Evolutionary conservation across 805 yeast genomes (phyloP), one percentile per base, ranked within the genome.

Genomic region (Candida ponderosae): DNA sequence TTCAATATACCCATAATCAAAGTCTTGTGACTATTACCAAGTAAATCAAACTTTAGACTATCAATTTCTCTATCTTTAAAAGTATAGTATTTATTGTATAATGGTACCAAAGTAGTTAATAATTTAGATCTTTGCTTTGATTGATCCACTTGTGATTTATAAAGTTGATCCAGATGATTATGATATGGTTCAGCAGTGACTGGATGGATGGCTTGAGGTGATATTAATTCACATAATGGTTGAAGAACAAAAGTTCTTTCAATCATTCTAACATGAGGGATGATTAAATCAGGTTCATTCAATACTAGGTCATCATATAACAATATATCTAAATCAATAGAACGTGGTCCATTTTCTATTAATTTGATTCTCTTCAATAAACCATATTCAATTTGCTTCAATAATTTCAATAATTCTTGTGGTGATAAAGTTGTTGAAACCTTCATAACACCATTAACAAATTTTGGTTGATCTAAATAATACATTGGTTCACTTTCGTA

Each of bases 401-500:
- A 59, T 8, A 68, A 59, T 17, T 56, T 54, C 24, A 93, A 62
- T 14, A 93, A 61, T 1, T 75, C 79, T 26, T 68, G 65, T 2
- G 99, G 97, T 4, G 65, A 45, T 16, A 80, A 64, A 0, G 45
- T 45, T 0, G 96, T 89, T n/a, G 59, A 41, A 14, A 83, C 65
- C 44, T 80, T 74, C 14, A 86, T 53, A 4, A 79, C 95, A 3
- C 97, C 97, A 56, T 93, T 93, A 48, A 79, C 63, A 52, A 93
- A 93, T 48, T 77, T 79, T 3, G 76, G 70, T 60, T 93, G 99
- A 39, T 87, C 84, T 27, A 70, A 58, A 44, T 70, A 76, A 57
- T 88, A 93, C 97, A 93, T 90, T 29, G 99, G 97, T 48, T 81
- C 85, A 17, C 96, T 85, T 40, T 81, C 77, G 57, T 86, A 93